These are phyloP conservation scores for Taxillus chinensis DNA, from an alignment of 164 flowering plant species.

Conservation along the genomic window DNA sequence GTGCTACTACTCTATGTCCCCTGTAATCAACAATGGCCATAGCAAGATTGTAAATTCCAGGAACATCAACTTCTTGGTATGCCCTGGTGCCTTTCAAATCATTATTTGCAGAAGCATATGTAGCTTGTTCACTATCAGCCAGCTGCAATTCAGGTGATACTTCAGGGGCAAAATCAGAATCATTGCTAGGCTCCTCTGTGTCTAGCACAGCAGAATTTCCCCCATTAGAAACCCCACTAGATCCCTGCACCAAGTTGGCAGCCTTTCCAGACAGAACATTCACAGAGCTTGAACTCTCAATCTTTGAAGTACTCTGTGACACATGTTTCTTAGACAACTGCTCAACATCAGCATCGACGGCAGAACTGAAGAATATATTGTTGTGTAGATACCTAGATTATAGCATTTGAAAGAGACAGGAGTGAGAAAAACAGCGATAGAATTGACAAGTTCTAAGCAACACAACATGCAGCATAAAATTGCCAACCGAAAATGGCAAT, in stretches of 20 bases:
- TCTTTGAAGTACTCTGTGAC: slow-evolving; percentile 23
- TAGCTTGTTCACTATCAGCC: slow-evolving; percentile 94
- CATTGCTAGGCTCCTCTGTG: slow-evolving; percentile 19
- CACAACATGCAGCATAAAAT: background rate
- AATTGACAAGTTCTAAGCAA: background rate
- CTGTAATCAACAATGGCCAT: slow-evolving; percentile 97
- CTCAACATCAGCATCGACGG: slow-evolving; percentile 88
- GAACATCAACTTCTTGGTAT: slow-evolving; percentile 95
- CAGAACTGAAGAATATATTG: slow-evolving; percentile 98
- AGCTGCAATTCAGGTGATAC: slow-evolving; percentile 45
- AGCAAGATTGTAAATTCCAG: slow-evolving; percentile 92
- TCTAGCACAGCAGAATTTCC: slow-evolving; percentile 19
- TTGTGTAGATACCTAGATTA: slow-evolving; percentile 92
- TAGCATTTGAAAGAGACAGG: background rate
- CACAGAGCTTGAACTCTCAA: slow-evolving; percentile 9
- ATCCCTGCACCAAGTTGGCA: slow-evolving; percentile 10
- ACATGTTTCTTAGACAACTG: slow-evolving; percentile 43
- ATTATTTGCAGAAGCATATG: slow-evolving; percentile 98
- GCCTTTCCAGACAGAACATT: slow-evolving; percentile 23
- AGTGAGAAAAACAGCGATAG: background rate
- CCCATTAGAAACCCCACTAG: slow-evolving; percentile 17
- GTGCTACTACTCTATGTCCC: slow-evolving; percentile 98
- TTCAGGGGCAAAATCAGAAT: slow-evolving; percentile 27
- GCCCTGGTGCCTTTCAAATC: slow-evolving; percentile 95
- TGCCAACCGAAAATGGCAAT: too few relatives aligned